phyloP scores from a whole-genome alignment of 306 rosid genomes.

The Begonia fuchsioides region DNA sequence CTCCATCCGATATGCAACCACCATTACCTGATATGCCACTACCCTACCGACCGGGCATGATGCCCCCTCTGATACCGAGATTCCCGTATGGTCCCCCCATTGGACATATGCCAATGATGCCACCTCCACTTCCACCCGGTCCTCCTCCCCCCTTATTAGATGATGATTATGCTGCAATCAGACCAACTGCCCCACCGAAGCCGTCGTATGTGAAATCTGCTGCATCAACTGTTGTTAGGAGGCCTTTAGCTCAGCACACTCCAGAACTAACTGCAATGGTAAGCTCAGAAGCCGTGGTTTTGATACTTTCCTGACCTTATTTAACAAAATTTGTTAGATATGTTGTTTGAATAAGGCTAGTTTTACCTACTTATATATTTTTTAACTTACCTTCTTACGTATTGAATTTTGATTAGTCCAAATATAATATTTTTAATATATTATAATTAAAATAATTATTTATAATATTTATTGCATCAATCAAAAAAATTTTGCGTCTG shows the following conservation, averaged over 20 bases:
- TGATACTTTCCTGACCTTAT: not conserved
- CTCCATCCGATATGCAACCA: constrained; percentile 78
- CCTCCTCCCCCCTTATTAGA: constrained; percentile 87
- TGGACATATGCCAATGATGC: constrained; percentile 97
- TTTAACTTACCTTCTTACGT: too few species aligned
- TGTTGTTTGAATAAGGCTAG: too few species aligned
- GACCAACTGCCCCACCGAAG: constrained; percentile 44
- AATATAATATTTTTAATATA: too few species aligned
- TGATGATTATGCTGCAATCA: constrained; percentile 32
- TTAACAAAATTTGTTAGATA: not conserved
- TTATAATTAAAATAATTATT: too few species aligned
- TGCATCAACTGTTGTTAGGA: constrained; percentile 91
- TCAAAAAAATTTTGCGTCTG: too few species aligned
- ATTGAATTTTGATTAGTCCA: too few species aligned
- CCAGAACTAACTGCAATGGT: constrained; percentile 99
- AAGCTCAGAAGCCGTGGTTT: constrained; percentile 10
- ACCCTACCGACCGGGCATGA: constrained; percentile 74
- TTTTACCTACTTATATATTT: too few species aligned
- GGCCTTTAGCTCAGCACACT: constrained; percentile 98
- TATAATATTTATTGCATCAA: too few species aligned
- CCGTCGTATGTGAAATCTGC: constrained; percentile 96
- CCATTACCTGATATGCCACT: constrained; percentile 56
- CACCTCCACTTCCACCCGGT: constrained; percentile 98
- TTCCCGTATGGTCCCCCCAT: constrained; percentile 95
- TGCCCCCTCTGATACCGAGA: constrained; percentile 64